These are phyloP conservation scores for Lachnellula hyalina DNA, from an alignment of 2,329 filamentous ascomycete genomes.

Conservation along the genomic window DNA sequence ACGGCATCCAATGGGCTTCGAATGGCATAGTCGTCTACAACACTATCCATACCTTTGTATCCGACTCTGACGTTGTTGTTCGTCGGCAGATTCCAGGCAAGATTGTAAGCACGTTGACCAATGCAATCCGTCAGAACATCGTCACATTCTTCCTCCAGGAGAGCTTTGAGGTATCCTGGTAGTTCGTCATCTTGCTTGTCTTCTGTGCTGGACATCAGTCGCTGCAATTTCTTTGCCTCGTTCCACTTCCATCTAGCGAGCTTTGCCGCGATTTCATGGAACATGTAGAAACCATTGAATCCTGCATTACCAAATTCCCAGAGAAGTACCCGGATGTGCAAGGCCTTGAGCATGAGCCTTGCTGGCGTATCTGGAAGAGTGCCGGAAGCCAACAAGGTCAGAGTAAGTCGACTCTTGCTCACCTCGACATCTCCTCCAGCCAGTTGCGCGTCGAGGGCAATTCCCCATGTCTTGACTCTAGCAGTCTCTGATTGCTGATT, in stretches of 20 bases:
- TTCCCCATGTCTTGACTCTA: conserved; percentile 85
- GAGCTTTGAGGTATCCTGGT: conserved; percentile 67
- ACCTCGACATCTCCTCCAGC: conserved; percentile 87
- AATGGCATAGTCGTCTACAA: conserved; percentile 80
- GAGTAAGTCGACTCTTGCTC: conserved; percentile 76
- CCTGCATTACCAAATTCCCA: conserved; percentile 69
- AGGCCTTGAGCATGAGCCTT: conserved; percentile 82
- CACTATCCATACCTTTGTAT: conserved; percentile 72
- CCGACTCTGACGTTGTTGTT: conserved; percentile 56
- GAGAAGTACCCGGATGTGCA: conserved; percentile 84
- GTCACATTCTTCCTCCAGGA: conserved; percentile 76
- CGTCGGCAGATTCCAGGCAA: conserved; percentile 80
- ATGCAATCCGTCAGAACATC: conserved; percentile 73
- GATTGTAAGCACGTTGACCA: conserved; percentile 79
- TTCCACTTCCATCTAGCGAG: conserved; percentile 77
- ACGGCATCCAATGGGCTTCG: conserved; percentile 84
- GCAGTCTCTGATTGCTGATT: conserved; percentile 82
- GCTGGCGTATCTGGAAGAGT: conserved; percentile 79
- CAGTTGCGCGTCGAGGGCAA: conserved; percentile 87
- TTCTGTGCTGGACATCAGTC: conserved; percentile 40
- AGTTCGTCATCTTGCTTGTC: conserved; percentile 52
- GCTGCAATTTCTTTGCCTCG: conserved; percentile 63
- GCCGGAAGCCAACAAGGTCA: conserved; percentile 82
- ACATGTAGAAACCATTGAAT: conserved; percentile 56
- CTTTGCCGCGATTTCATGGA: conserved; percentile 66